These are phyloP conservation scores for Daldinia vernicosa DNA, from an alignment of 495 filamentous ascomycete species.

Conservation along the genomic window DNA sequence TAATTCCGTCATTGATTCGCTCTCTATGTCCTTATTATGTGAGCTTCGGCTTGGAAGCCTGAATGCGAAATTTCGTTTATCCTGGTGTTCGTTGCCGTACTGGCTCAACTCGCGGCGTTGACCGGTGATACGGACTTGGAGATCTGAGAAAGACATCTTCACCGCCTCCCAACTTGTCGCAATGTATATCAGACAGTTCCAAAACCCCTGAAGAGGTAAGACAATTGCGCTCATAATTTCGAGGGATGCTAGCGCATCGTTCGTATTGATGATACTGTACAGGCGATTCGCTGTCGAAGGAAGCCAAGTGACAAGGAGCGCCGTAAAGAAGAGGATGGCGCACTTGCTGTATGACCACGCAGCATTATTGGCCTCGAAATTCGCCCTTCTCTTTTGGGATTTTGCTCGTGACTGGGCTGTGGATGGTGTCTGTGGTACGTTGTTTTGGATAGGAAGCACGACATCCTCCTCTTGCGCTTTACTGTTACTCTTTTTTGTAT, in stretches of 20 bases:
- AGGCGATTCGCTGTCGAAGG: slow-evolving; percentile 83
- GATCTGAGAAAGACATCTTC: slow-evolving; percentile 48
- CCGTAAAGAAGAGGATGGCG: slow-evolving; percentile 85
- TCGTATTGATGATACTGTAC: slow-evolving; percentile 68
- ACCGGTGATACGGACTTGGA: slow-evolving; percentile 6
- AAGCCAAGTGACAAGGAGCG: slow-evolving; percentile 84
- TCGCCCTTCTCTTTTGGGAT: slow-evolving; percentile 39
- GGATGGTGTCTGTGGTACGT: slow-evolving; percentile 26
- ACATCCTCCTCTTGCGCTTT: slow-evolving; percentile 37
- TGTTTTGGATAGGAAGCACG: slow-evolving; percentile 28
- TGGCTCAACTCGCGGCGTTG: slow-evolving; percentile 33
- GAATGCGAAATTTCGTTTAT: slow-evolving; percentile 34
- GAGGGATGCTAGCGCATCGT: slow-evolving; percentile 64
- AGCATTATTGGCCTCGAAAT: slow-evolving; percentile 57
- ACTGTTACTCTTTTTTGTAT: slow-evolving; percentile 35
- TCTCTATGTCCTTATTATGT: slow-evolving; percentile 34
- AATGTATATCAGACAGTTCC: slow-evolving; percentile 84
- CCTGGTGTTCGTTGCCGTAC: slow-evolving; percentile 26
- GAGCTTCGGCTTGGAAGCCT: slow-evolving; percentile 29
- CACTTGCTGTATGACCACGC: slow-evolving; percentile 86
- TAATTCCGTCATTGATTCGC: slow-evolving; percentile 58
- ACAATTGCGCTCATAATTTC: slow-evolving; percentile 78
- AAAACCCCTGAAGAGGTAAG: slow-evolving; percentile 85
- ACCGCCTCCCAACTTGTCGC: slow-evolving; percentile 67
- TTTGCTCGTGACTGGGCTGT: slow-evolving; percentile 34